These are phyloP conservation scores for Aspergillus arachidicola DNA, from an alignment of 2,329 filamentous ascomycete species.

Conservation along the genomic window DNA sequence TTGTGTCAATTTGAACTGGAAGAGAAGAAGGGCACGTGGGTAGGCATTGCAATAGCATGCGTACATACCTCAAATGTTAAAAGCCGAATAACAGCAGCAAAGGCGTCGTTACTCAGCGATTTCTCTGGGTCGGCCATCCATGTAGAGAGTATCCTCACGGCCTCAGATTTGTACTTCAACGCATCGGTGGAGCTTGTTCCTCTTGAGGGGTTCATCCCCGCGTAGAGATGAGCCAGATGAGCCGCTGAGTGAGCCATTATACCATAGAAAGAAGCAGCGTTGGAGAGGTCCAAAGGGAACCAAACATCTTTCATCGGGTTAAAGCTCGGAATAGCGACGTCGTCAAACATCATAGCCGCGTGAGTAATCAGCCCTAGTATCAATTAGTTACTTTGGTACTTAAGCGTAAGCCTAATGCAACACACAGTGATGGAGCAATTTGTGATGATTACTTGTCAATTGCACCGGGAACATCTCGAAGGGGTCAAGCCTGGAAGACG, in stretches of 20 bases:
- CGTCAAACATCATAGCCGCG: constrained; percentile 38
- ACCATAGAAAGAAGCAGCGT: constrained; percentile 44
- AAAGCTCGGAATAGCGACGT: constrained; percentile 29
- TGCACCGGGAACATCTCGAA: constrained; percentile 40
- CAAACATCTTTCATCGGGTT: constrained; percentile 47
- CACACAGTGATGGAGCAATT: constrained; percentile 42
- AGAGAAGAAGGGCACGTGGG: neutral
- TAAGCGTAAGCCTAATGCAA: neutral
- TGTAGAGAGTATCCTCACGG: constrained; percentile 36
- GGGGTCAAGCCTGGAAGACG: constrained; percentile 33
- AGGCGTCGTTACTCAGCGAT: constrained; percentile 38
- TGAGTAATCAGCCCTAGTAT: constrained; percentile 32
- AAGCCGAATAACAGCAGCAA: constrained; percentile 35
- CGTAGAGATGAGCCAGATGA: constrained; percentile 40
- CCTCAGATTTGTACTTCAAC: constrained; percentile 38
- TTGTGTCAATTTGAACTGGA: neutral
- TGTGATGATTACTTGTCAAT: constrained; percentile 38
- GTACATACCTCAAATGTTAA: constrained; percentile 36
- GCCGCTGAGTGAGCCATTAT: constrained; percentile 48
- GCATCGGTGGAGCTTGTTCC: constrained; percentile 26
- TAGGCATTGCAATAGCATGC: neutral
- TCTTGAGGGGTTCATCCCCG: constrained; percentile 26
- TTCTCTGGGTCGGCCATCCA: constrained; percentile 36
- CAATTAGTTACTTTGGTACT: constrained; percentile 1
- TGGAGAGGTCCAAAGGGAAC: constrained; percentile 45